Conservation (phyloP, 176 grass and related monocot genomes). For the Musa itinerans region DNA sequence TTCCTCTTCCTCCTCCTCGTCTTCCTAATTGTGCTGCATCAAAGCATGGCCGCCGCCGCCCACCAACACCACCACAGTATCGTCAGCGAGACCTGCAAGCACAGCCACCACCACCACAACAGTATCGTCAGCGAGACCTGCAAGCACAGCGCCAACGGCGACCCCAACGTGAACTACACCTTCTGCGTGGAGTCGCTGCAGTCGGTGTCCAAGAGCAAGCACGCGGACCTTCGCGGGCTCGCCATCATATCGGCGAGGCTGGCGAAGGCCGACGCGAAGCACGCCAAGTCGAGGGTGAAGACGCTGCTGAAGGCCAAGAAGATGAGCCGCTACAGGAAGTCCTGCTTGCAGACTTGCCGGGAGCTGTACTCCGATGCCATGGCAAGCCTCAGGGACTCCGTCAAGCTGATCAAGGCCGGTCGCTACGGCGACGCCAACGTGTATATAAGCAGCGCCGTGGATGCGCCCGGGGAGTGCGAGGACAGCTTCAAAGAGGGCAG, state of each 20-base stretch:
- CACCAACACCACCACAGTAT: neutral
- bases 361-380: conserved; percentile 4
- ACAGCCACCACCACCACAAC: neutral
- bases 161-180: conserved; percentile 16
- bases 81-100: neutral
- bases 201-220: neutral
- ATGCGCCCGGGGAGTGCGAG: conserved; percentile 11
- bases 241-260: neutral
- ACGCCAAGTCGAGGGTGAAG: neutral
- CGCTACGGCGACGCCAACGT: conserved; percentile 5
- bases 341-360: conserved; percentile 13
- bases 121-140: neutral
- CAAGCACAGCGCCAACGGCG: neutral
- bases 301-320: neutral
- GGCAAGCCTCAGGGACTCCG: neutral
- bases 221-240: neutral
- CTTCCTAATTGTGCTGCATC: neutral
- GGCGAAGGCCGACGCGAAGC: conserved; percentile 2
- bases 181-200: conserved; percentile 4
- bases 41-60: neutral
- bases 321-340: neutral
- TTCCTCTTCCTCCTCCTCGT: neutral
- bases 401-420: conserved; percentile 2
- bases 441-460: neutral
- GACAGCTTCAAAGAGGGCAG: neutral